Percentiles rank a stretch among this genome's conserved stretches.
phyloP scores from a whole-genome alignment of 495 filamentous ascomycete species.

The Annulohypoxylon maeteangense region DNA sequence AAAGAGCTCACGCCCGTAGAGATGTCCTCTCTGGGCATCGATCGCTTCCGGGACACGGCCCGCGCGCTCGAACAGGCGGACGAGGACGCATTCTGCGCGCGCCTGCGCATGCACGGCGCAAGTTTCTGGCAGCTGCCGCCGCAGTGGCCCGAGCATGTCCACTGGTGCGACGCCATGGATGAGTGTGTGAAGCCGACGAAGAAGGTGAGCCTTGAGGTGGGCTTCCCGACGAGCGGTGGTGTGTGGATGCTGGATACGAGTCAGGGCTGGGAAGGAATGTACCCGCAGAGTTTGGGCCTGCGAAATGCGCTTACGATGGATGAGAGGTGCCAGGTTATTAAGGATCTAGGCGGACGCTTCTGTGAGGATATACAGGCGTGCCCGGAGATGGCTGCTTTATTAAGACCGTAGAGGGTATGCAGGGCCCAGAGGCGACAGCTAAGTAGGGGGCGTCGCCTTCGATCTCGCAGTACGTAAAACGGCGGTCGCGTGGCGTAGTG shows the following conservation, averaged over 20 bases:
- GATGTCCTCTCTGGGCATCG: constrained; percentile 2
- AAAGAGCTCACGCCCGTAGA: constrained; percentile 5
- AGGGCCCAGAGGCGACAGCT: not conserved
- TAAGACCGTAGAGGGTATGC: constrained; percentile 2
- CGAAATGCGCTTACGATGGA: constrained; percentile 7
- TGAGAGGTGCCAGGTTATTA: constrained; percentile 5
- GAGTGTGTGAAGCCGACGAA: constrained; percentile 5
- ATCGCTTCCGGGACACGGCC: constrained; percentile 6
- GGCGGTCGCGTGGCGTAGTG: no score
- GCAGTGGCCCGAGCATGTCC: constrained; percentile 7
- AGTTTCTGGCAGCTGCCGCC: constrained; percentile 9
- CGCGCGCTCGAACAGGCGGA: constrained; percentile 9
- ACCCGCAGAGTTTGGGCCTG: constrained; percentile 7
- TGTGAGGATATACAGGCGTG: constrained; percentile 8
- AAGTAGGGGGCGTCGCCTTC: not conserved
- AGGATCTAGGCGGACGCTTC: constrained; percentile 7
- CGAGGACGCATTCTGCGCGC: constrained; percentile 9
- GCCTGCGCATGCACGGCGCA: constrained; percentile 8
- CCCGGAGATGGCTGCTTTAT: constrained; percentile 12
- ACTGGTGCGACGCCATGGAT: constrained; percentile 6
- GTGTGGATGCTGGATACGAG: constrained; percentile 7
- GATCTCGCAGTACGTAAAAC: not conserved
- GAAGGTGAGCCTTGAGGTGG: constrained; percentile 5
- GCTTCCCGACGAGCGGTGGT: constrained; percentile 6
- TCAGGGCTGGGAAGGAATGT: constrained; percentile 1